These are phyloP conservation scores for Pseudogymnoascus sp. DNA, from an alignment of 2,329 filamentous ascomycete genomes.

Conservation along the genomic window DNA sequence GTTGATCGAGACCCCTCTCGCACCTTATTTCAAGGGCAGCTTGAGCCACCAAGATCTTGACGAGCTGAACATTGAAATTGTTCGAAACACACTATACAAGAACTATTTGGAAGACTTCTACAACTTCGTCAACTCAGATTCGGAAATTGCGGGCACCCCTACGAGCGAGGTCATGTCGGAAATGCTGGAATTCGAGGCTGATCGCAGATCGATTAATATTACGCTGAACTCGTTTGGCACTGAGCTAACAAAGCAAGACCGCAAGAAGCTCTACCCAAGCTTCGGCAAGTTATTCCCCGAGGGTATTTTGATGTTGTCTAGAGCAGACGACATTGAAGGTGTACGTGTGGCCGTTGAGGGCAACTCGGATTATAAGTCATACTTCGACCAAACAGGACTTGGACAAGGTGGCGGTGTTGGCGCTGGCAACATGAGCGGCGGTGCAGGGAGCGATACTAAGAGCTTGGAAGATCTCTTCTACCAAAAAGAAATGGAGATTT, in stretches of 20 bases:
- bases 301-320: constrained; percentile 87
- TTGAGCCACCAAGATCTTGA: constrained; percentile 94
- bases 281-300: constrained; percentile 91
- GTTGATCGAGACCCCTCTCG: constrained; percentile 89
- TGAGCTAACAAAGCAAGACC: constrained; percentile 84
- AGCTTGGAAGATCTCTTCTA: constrained; percentile 98
- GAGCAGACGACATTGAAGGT: constrained; percentile 89
- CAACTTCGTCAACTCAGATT: constrained; percentile 82
- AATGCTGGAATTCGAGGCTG: constrained; percentile 92
- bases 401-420: constrained; percentile 66
- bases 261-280: constrained; percentile 90
- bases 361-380: constrained; percentile 85
- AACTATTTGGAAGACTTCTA: constrained; percentile 99
- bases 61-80: constrained; percentile 98
- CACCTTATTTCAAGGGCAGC: constrained; percentile 94
- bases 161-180: constrained; percentile 94
- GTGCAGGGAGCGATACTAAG: constrained; percentile 70
- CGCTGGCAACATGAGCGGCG: constrained; percentile 77
- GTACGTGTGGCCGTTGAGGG: constrained; percentile 91
- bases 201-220: constrained; percentile 95
- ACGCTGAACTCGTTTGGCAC: constrained; percentile 98
- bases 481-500: constrained; percentile 98
- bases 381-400: constrained; percentile 85
- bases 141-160: constrained; percentile 79
- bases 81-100: constrained; percentile 97